Percentiles rank a stretch among this genome's conserved stretches.
Conservation (phyloP, 1,139 yeast genomes). For the Magnusiomyces sp. region DNA sequence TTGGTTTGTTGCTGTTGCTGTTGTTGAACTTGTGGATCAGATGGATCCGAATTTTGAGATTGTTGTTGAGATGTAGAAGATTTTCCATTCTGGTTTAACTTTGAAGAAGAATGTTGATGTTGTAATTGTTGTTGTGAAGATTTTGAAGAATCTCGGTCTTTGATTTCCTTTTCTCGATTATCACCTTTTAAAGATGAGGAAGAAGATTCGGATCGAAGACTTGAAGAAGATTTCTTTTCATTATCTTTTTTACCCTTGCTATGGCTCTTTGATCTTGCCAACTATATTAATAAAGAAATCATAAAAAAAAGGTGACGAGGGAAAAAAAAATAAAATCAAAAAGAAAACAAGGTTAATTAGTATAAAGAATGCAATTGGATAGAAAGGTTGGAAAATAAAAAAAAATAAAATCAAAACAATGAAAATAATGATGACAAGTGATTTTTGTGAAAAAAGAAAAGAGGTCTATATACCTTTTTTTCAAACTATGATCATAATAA, state of each 20-base stretch:
- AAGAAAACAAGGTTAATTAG: too few species aligned
- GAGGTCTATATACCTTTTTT: too few species aligned
- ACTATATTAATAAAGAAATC: conserved; percentile 14
- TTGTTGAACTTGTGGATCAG: conserved; percentile 2
- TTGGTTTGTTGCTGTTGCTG: conserved; percentile 3
- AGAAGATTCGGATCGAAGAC: conserved; percentile 12
- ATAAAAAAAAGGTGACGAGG: not conserved
- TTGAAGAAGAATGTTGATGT: not conserved
- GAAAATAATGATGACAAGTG: too few species aligned
- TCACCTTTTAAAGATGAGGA: conserved; percentile 12
- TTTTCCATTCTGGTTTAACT: not conserved
- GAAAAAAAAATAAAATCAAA: not conserved
- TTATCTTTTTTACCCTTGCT: conserved; percentile 19
- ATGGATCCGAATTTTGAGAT: not conserved
- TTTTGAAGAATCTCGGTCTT: conserved; percentile 8
- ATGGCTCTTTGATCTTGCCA: conserved; percentile 26
- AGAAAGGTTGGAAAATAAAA: not conserved
- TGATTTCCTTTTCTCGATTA: conserved; percentile 12
- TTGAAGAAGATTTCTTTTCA: conserved; percentile 11
- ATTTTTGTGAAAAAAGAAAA: too few species aligned
- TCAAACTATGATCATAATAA: too few species aligned
- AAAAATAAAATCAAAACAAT: not conserved
- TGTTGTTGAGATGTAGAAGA: not conserved
- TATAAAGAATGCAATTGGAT: not conserved
- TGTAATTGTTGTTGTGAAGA: not conserved